A percentile compares a stretch with the other conserved stretches of the same genome.
These are phyloP conservation scores for Lactarius sanguifluus DNA, from an alignment of 768 basidiomycete genomes.

Conservation along the genomic window DNA sequence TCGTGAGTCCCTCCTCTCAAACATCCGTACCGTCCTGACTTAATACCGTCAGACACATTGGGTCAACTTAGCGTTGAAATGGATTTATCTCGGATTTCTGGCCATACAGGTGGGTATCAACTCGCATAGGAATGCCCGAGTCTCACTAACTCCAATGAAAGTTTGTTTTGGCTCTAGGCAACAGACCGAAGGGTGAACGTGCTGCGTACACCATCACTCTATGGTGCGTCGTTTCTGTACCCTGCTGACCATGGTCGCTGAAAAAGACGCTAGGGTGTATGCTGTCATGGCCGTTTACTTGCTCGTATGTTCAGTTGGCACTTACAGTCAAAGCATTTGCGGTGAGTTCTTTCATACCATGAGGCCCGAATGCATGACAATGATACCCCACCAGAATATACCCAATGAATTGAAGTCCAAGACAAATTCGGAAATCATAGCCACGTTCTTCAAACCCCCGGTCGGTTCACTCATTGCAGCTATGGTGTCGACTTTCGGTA, in stretches of 20 bases:
- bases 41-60: constrained; percentile 67
- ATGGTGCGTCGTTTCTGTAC: constrained; percentile 46
- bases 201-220: constrained; percentile 67
- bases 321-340: constrained; percentile 78
- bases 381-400: constrained; percentile 46
- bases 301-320: constrained; percentile 82
- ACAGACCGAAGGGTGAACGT: constrained; percentile 87
- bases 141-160: constrained; percentile 28
- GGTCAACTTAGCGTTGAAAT: constrained; percentile 80
- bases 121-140: neutral
- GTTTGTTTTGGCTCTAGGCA: constrained; percentile 74
- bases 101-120: constrained; percentile 58
- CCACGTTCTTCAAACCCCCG: constrained; percentile 68
- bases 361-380: constrained; percentile 1
- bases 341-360: constrained; percentile 42
- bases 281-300: constrained; percentile 83
- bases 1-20: constrained; percentile 50
- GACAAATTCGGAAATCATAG: constrained; percentile 49
- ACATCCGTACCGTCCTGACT: neutral
- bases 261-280: constrained; percentile 60
- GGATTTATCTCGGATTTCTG: constrained; percentile 85
- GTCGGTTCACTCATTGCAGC: constrained; percentile 83
- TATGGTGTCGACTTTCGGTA: constrained; percentile 86
- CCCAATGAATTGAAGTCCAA: constrained; percentile 51
- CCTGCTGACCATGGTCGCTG: neutral